These are phyloP conservation scores for Ceratobasidium sp. DNA, from an alignment of 1,284 basidiomycete genomes.

Conservation along the genomic window DNA sequence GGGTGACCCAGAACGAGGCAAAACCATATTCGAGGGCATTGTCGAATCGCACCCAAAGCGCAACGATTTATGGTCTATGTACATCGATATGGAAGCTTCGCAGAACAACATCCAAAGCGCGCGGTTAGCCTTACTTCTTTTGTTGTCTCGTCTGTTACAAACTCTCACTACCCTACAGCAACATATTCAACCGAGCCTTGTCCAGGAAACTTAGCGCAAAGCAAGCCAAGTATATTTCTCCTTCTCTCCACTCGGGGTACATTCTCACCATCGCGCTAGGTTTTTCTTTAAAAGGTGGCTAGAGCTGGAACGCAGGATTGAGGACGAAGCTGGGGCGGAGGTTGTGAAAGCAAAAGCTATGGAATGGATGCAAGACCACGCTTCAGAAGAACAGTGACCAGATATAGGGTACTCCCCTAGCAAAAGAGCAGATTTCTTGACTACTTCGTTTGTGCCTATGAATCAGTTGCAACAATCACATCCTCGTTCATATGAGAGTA, in stretches of 20 bases:
- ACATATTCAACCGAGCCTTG: constrained; percentile 84
- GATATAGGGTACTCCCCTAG: too few species aligned
- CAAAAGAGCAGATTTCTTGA: too few species aligned
- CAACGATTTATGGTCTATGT: constrained; percentile 95
- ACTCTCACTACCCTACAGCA: constrained; percentile 55
- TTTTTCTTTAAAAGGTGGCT: constrained; percentile 99
- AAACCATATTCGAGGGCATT: constrained; percentile 96
- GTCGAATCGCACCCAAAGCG: constrained; percentile 93
- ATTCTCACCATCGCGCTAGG: constrained; percentile 52
- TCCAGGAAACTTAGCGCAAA: constrained; percentile 89
- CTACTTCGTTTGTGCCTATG: too few species aligned
- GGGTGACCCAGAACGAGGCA: constrained; percentile 92
- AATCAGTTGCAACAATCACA: too few species aligned
- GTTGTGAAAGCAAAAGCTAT: constrained; percentile 87
- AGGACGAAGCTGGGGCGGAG: constrained; percentile 84
- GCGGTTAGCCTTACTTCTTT: constrained; percentile 56
- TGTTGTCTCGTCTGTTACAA: background rate
- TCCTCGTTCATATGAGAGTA: too few species aligned
- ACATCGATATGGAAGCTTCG: constrained; percentile 93
- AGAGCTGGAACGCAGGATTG: constrained; percentile 83
- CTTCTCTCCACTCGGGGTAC: background rate
- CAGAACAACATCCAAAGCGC: constrained; percentile 78
- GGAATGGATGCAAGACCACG: constrained; percentile 74
- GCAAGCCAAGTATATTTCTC: constrained; percentile 80
- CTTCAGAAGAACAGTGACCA: background rate